Percentiles rank a stretch among this genome's conserved stretches.
These are phyloP conservation scores for Erodium moschatum DNA, from an alignment of 441 rosid species.

Conservation along the genomic window DNA sequence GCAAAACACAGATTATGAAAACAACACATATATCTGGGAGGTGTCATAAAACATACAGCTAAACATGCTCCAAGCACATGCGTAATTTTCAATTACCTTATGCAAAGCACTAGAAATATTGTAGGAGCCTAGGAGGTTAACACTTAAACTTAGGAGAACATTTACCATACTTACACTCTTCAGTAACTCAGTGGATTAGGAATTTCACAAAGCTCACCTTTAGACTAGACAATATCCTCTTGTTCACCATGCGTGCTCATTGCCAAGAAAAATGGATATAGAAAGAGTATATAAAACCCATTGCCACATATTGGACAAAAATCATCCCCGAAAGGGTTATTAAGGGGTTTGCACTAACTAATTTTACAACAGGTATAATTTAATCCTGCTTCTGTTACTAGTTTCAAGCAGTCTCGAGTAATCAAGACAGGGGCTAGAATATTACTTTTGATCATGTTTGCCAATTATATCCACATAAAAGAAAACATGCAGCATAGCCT, in stretches of 20 bases:
- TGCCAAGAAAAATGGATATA: background rate
- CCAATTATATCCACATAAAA: conserved; percentile 10
- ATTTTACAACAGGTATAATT: background rate
- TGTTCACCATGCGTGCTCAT: too few relatives aligned
- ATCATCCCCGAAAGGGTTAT: background rate
- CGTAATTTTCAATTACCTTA: background rate
- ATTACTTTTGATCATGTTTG: background rate
- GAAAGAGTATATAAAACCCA: background rate
- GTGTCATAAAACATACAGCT: background rate
- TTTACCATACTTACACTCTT: background rate
- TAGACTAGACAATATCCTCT: too few relatives aligned
- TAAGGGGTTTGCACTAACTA: background rate
- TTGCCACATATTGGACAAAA: background rate
- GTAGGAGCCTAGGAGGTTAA: background rate
- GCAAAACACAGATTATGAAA: background rate
- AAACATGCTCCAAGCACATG: background rate
- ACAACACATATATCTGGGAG: conserved; percentile 2
- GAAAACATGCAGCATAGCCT: conserved; percentile 12
- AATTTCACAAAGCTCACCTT: too few relatives aligned
- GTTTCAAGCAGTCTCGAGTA: background rate
- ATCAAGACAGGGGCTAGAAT: background rate
- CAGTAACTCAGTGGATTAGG: too few relatives aligned
- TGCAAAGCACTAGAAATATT: background rate
- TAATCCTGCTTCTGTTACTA: background rate
- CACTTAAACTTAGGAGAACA: background rate